A percentile compares a stretch with the other conserved stretches of the same genome.
Conservation (phyloP, 768 basidiomycete species). For the Leccinum truebloodii region DNA sequence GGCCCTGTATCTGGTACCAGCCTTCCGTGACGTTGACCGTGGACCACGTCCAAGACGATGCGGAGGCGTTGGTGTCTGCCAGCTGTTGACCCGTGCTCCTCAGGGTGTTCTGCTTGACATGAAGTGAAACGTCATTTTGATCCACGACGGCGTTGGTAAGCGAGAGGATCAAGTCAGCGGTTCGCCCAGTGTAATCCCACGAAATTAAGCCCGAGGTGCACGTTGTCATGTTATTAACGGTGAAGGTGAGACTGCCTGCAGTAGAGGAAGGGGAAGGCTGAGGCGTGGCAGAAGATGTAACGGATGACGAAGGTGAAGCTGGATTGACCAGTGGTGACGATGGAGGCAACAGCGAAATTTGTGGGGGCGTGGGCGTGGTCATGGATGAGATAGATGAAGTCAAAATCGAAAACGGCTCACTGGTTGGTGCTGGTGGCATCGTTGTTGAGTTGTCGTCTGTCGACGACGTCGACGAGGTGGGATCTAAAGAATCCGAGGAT, state of each 20-base stretch:
- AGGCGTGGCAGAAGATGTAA: conserved; percentile 16
- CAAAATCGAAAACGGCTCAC: conserved; percentile 14
- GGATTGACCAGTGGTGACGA: conserved; percentile 8
- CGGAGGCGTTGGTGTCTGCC: conserved; percentile 27
- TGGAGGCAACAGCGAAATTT: background rate
- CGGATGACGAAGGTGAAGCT: conserved; percentile 11
- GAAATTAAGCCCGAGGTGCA: conserved; percentile 35
- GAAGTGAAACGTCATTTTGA: conserved; percentile 15
- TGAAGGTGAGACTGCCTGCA: conserved; percentile 22
- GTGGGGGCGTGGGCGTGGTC: background rate
- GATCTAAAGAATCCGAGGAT: conserved; percentile 3
- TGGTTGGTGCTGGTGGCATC: conserved; percentile 16
- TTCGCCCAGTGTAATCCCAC: conserved; percentile 43
- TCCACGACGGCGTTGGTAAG: conserved; percentile 44
- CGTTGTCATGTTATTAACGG: conserved; percentile 34
- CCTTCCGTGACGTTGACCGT: conserved; percentile 49
- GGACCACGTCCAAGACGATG: conserved; percentile 41
- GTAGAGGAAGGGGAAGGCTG: conserved; percentile 16
- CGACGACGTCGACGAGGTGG: conserved; percentile 9
- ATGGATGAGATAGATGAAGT: conserved; percentile 10
- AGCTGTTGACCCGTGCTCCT: conserved; percentile 25
- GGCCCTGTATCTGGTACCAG: conserved; percentile 43
- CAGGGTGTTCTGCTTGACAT: conserved; percentile 1
- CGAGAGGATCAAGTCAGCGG: conserved; percentile 33
- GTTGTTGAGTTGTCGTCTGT: background rate